Evolutionary conservation across 768 basidiomycete species (phyloP), one percentile per base, ranked within the genome.

Genomic region (Peribolospora baueri): DNA sequence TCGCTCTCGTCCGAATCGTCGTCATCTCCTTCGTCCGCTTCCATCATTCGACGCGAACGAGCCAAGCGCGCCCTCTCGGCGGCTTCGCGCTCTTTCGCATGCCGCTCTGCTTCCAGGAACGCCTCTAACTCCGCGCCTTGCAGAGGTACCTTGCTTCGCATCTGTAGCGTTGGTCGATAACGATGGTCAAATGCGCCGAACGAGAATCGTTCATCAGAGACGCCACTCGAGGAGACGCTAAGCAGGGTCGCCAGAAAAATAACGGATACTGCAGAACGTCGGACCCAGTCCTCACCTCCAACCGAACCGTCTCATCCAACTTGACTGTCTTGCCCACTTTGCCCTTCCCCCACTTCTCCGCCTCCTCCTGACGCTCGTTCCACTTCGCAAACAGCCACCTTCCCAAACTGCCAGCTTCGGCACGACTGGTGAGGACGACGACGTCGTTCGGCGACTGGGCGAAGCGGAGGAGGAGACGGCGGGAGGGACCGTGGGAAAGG

Each of bases 401-500:
- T 7, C 79, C 76, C 7, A 97, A 73, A 0, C 85, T 86, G 6
- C 81, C 81, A 51, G 82, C 79, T 61, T 87, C 82, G 42, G 81
- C 75, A 41, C 80, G 74, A 4, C 75, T 72, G 0, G 91, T 93
- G 46, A 97, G 75, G 3, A 98, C 72, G 40, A 98, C 75, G 53
- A 93, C 80, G 60, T 91, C 91, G 57, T 81, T 81, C 0, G 81
- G 77, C 4, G 80, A 74, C 5, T 77, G 72, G 3, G 87, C 86
- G 68, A 95, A 88, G 13, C n/a, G 43, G 11, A 78, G 74, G 65
- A 98, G 95, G 3, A 97, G 67, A 42, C 76, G 72, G 48, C 93
- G 77, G 0, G 88, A 90, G 7, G 84, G 81, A 2, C 91, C 91
- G 62, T 95, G 83, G 0, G 87, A 90, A 50, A 98, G 73, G 3